These are phyloP conservation scores for Calocera viscosa DNA, from an alignment of 768 basidiomycete species.

Conservation along the genomic window DNA sequence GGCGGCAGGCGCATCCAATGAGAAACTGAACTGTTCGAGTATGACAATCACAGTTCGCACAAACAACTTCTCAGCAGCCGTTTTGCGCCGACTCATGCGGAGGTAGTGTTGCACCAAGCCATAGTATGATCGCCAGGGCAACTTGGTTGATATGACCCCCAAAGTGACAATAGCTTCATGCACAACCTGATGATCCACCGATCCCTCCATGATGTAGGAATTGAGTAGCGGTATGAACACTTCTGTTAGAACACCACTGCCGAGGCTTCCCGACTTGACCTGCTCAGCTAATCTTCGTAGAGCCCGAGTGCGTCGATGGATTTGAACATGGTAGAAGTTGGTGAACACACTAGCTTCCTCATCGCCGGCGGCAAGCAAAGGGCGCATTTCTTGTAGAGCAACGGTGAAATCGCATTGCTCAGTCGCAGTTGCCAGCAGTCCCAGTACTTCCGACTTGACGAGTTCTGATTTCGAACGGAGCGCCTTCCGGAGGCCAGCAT, in stretches of 20 bases:
- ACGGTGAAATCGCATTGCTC: constrained; percentile 46
- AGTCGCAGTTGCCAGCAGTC: constrained; percentile 65
- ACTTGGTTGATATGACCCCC: constrained; percentile 60
- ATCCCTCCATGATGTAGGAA: constrained; percentile 52
- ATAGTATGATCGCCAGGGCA: constrained; percentile 78
- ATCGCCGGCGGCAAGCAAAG: constrained; percentile 73
- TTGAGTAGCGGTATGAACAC: constrained; percentile 79
- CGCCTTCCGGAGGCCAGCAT: constrained; percentile 67
- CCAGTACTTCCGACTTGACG: constrained; percentile 73
- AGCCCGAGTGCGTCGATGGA: constrained; percentile 78
- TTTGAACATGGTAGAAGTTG: constrained; percentile 88
- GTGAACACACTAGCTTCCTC: constrained; percentile 94
- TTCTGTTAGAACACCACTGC: constrained; percentile 59
- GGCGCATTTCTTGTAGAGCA: constrained; percentile 63
- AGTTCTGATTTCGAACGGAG: constrained; percentile 70
- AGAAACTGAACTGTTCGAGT: constrained; percentile 84
- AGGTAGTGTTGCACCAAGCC: constrained; percentile 70
- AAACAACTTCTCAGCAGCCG: constrained; percentile 61
- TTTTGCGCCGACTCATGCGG: constrained; percentile 52
- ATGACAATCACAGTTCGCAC: constrained; percentile 75
- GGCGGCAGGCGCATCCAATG: constrained; percentile 51
- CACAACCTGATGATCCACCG: constrained; percentile 69
- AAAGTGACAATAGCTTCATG: constrained; percentile 77
- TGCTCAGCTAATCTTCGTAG: constrained; percentile 72
- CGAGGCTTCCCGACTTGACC: constrained; percentile 50